A percentile compares a stretch with the other conserved stretches of the same genome.
phyloP scores from a whole-genome alignment of 768 basidiomycete species.

The Termitomyces sp. region DNA sequence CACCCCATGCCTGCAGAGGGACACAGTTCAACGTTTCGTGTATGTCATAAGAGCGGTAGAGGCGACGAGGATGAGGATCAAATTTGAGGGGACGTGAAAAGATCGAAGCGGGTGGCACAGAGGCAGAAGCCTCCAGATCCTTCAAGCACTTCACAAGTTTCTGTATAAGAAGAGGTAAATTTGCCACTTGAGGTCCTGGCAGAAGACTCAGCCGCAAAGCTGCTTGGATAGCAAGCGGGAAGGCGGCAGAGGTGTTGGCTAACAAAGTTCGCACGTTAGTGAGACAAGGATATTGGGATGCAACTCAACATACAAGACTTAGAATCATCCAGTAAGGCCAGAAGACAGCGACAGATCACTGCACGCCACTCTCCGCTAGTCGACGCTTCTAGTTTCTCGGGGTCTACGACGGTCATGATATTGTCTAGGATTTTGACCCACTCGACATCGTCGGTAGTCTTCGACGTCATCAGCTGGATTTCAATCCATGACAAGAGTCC shows the following conservation, averaged over 20 bases:
- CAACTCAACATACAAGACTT: conserved; percentile 19
- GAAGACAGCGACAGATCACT: conserved; percentile 52
- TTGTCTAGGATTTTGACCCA: conserved; percentile 71
- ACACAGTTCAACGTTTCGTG: conserved; percentile 28
- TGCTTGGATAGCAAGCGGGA: conserved; percentile 24
- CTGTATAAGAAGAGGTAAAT: conserved; percentile 29
- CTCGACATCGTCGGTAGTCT: conserved; percentile 41
- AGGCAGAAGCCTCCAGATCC: conserved; percentile 21
- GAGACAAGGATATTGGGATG: neutral
- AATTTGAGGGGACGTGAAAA: neutral
- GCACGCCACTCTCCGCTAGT: conserved; percentile 60
- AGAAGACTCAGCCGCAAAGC: conserved; percentile 35
- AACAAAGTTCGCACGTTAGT: no score
- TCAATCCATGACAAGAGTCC: conserved; percentile 81
- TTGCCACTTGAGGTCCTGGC: conserved; percentile 18
- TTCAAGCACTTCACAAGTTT: conserved; percentile 24
- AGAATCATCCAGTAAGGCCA: conserved; percentile 31
- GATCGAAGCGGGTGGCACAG: conserved; percentile 8
- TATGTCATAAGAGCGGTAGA: conserved; percentile 31
- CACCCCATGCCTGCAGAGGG: conserved; percentile 43
- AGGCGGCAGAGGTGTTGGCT: conserved; percentile 9
- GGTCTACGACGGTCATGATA: conserved; percentile 47
- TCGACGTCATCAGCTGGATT: conserved; percentile 50
- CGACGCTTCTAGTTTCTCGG: conserved; percentile 46
- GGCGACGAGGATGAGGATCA: conserved; percentile 15